These are phyloP conservation scores for Apiospora saccharicola DNA, from an alignment of 2,329 filamentous ascomycete species.

Conservation along the genomic window DNA sequence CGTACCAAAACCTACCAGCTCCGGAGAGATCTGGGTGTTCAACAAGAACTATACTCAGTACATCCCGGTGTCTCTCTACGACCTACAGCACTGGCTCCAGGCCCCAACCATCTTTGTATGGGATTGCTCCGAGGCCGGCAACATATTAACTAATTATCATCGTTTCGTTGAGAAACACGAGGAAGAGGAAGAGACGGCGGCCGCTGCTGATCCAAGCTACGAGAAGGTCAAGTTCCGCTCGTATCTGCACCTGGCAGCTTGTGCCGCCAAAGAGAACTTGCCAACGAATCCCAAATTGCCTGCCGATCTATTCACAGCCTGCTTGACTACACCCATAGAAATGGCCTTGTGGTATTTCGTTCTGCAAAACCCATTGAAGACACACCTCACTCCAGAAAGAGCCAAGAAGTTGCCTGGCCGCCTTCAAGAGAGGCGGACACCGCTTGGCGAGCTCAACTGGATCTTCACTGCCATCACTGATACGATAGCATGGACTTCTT, in stretches of 20 bases:
- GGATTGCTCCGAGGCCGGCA: slow-evolving; percentile 95
- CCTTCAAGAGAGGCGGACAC: slow-evolving; percentile 90
- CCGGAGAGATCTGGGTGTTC: slow-evolving; percentile 99
- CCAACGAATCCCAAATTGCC: slow-evolving; percentile 94
- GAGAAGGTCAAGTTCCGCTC: slow-evolving; percentile 74
- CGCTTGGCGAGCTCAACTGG: slow-evolving; percentile 96
- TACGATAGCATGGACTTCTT: slow-evolving; percentile 96
- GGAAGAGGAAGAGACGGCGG: slow-evolving; percentile 80
- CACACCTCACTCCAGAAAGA: slow-evolving; percentile 76
- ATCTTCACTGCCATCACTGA: slow-evolving; percentile 99
- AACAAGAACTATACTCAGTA: slow-evolving; percentile 99
- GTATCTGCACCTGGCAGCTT: slow-evolving; percentile 91
- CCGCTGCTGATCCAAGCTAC: slow-evolving; percentile 81
- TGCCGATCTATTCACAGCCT: slow-evolving; percentile 94
- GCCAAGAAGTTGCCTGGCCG: slow-evolving; percentile 90
- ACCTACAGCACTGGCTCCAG: slow-evolving; percentile 93
- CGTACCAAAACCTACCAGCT: slow-evolving; percentile 92
- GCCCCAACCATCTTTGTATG: slow-evolving; percentile 97
- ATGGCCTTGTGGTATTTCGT: slow-evolving; percentile 98
- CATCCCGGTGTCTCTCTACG: slow-evolving; percentile 94
- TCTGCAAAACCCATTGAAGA: slow-evolving; percentile 81
- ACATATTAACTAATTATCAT: slow-evolving; percentile 94
- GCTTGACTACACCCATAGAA: slow-evolving; percentile 94
- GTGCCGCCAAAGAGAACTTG: slow-evolving; percentile 87
- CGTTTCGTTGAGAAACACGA: slow-evolving; percentile 95